Evolutionary conservation across 2,329 filamentous ascomycete genomes (phyloP).

Genomic region (Diaporthe citrichinensis): DNA sequence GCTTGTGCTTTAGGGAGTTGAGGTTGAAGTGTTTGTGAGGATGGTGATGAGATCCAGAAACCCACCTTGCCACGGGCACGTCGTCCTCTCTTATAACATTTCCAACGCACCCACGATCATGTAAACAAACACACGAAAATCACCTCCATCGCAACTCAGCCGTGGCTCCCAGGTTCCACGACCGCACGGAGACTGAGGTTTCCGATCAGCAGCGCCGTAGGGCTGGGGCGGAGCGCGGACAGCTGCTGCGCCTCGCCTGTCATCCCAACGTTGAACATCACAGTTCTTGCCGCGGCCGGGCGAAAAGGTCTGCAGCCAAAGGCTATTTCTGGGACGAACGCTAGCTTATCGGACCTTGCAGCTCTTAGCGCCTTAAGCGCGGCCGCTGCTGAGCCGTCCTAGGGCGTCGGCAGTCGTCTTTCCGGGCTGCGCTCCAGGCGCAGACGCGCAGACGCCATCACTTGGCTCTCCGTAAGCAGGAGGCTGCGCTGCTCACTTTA

Average conservation of each 20-base stretch:
- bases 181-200: not conserved
- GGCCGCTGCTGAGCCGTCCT: constrained; percentile 31
- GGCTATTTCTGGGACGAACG: constrained; percentile 13
- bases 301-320: not conserved
- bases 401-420: not conserved
- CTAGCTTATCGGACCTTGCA: not conserved
- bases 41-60: constrained; percentile 6
- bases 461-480: not conserved
- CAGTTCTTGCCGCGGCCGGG: not conserved
- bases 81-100: constrained; percentile 25
- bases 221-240: constrained; percentile 21
- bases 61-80: not conserved
- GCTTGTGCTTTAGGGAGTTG: not conserved
- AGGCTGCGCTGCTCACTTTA: not conserved
- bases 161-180: not conserved
- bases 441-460: constrained; percentile 16
- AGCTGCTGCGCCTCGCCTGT: constrained; percentile 29
- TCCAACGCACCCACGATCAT: not conserved
- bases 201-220: constrained; percentile 21
- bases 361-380: constrained; percentile 35
- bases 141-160: not conserved
- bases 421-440: constrained; percentile 23
- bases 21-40: not conserved
- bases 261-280: not conserved
- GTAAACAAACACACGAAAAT: not conserved